A percentile compares a stretch with the other conserved stretches of the same genome.
Conservation (phyloP, 2,329 filamentous ascomycete genomes). For the Ascochyta rabiei region DNA sequence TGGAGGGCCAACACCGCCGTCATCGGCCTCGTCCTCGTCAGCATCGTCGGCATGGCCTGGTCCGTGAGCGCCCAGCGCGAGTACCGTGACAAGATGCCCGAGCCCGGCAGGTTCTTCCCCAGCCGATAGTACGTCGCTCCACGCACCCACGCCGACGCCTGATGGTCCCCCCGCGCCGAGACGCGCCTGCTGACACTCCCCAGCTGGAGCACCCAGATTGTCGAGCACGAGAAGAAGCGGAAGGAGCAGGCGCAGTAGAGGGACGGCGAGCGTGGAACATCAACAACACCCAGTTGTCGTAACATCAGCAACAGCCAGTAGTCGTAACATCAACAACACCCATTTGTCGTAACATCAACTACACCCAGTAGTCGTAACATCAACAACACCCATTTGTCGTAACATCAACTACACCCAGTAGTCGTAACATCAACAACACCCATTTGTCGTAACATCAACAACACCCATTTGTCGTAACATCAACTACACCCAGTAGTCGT, state of each 20-base stretch:
- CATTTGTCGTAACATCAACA: too few relatives aligned
- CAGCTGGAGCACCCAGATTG: slow-evolving; percentile 75
- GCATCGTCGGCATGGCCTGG: slow-evolving; percentile 72
- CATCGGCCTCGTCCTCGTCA: slow-evolving; percentile 70
- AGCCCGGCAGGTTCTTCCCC: slow-evolving; percentile 77
- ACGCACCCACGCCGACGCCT: background rate
- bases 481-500: too few relatives aligned
- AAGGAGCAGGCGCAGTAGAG: slow-evolving; percentile 38
- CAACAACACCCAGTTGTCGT: slow-evolving; percentile 15
- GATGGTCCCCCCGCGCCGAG: background rate
- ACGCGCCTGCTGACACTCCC: slow-evolving; percentile 33
- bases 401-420: too few relatives aligned
- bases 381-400: too few relatives aligned
- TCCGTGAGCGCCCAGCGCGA: slow-evolving; percentile 77
- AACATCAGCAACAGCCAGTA: too few relatives aligned
- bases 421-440: too few relatives aligned
- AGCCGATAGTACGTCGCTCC: slow-evolving; percentile 74
- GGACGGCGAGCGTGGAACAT: background rate
- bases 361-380: too few relatives aligned
- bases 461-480: too few relatives aligned
- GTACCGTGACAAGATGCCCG: slow-evolving; percentile 74
- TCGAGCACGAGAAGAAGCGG: slow-evolving; percentile 67
- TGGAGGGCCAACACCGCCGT: slow-evolving; percentile 92
- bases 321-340: too few relatives aligned
- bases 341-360: too few relatives aligned